These are phyloP conservation scores for Trichoderma sp. DNA, from an alignment of 2,329 filamentous ascomycete genomes.

Conservation along the genomic window DNA sequence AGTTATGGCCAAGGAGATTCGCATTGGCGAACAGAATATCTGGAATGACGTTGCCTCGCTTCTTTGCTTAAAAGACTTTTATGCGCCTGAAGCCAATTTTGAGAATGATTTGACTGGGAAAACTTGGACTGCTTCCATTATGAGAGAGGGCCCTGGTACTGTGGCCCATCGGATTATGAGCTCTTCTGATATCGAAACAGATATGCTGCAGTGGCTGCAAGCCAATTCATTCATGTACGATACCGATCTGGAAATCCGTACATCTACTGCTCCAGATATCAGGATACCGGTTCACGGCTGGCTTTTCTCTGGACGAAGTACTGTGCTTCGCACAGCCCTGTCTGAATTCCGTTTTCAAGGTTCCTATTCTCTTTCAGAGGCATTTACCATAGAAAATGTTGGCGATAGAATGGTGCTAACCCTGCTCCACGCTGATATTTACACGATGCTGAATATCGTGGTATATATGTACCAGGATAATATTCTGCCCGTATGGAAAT, in stretches of 20 bases:
- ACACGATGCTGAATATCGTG: slow-evolving; percentile 78
- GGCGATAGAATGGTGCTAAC: slow-evolving; percentile 61
- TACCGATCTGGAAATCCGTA: slow-evolving; percentile 52
- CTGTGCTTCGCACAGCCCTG: slow-evolving; percentile 66
- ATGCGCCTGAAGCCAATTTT: slow-evolving; percentile 44
- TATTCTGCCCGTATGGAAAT: slow-evolving; percentile 85
- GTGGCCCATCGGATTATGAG: slow-evolving; percentile 59
- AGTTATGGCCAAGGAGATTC: slow-evolving; percentile 73
- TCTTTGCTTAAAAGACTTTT: slow-evolving; percentile 67
- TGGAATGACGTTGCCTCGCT: slow-evolving; percentile 75
- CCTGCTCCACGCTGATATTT: slow-evolving; percentile 72
- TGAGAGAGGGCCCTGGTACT: slow-evolving; percentile 52
- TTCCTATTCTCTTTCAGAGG: slow-evolving; percentile 35
- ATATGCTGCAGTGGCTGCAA: slow-evolving; percentile 58
- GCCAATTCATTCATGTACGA: slow-evolving; percentile 47
- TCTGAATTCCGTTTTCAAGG: slow-evolving; percentile 53
- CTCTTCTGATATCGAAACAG: slow-evolving; percentile 67
- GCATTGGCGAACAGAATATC: slow-evolving; percentile 67
- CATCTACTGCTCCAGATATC: slow-evolving; percentile 67
- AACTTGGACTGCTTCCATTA: slow-evolving; percentile 40
- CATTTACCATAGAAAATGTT: slow-evolving; percentile 42
- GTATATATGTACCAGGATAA: slow-evolving; percentile 81
- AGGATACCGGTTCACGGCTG: slow-evolving; percentile 82
- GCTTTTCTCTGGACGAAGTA: slow-evolving; percentile 74
- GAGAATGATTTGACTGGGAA: slow-evolving; percentile 48